Evolutionary conservation across 768 basidiomycete genomes (phyloP).

Genomic region (Russula abietina): DNA sequence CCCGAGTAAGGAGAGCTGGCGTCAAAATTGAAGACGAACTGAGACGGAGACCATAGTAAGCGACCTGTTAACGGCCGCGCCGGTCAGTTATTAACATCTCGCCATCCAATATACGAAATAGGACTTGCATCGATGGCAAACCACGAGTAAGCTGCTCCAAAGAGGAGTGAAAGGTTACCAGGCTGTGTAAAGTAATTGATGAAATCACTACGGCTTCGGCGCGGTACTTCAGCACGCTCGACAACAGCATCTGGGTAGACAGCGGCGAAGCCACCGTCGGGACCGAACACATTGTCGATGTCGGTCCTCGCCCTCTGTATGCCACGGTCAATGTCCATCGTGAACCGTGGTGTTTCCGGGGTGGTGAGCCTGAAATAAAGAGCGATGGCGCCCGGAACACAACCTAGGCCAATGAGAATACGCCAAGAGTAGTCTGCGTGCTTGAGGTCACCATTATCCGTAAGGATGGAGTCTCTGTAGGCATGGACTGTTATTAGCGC

Average conservation of each 20-base stretch:
- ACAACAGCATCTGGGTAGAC: constrained; percentile 47
- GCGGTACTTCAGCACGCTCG: constrained; percentile 60
- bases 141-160: constrained; percentile 81
- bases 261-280: constrained; percentile 27
- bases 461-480: constrained; percentile 56
- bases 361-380: constrained; percentile 92
- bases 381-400: constrained; percentile 71
- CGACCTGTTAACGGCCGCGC: no score
- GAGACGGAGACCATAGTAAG: no score
- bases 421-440: constrained; percentile 80
- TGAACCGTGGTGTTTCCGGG: constrained; percentile 85
- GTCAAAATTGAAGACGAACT: no score
- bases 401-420: constrained; percentile 81
- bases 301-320: constrained; percentile 66
- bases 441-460: constrained; percentile 36
- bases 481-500: no score
- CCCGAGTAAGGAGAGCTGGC: no score
- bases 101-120: neutral
- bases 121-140: constrained; percentile 76
- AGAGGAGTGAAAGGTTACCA: constrained; percentile 69
- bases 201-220: constrained; percentile 65
- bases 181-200: constrained; percentile 56
- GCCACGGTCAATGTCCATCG: constrained; percentile 88
- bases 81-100: no score
- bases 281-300: constrained; percentile 58